Percentiles rank a stretch among this genome's conserved stretches.
Conservation (phyloP, 75 land plant species). For the Picea glauca region DNA sequence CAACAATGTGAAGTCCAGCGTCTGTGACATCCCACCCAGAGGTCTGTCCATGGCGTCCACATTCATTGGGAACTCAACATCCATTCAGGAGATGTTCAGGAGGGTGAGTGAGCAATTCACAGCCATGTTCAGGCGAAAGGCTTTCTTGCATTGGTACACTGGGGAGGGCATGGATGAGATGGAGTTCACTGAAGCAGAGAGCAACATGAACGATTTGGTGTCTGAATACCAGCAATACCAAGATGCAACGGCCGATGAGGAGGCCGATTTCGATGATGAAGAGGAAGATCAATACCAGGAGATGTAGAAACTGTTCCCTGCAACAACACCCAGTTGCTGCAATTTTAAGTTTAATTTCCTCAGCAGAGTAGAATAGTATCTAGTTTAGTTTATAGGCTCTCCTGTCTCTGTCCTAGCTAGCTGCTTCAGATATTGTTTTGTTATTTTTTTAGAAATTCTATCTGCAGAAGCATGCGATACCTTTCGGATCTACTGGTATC, state of each 20-base stretch:
- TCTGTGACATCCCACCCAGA: slow-evolving; percentile 53
- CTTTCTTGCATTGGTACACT: slow-evolving; percentile 59
- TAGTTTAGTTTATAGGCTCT: too few relatives aligned
- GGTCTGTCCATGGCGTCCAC: slow-evolving; percentile 59
- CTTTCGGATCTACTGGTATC: too few relatives aligned
- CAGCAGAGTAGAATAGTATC: too few relatives aligned
- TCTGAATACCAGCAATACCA: slow-evolving; percentile 72
- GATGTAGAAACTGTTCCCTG: slow-evolving; percentile 1
- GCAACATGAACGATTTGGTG: slow-evolving; percentile 62
- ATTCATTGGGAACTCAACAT: slow-evolving; percentile 45
- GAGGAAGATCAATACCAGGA: slow-evolving; percentile 32
- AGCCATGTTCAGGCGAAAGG: slow-evolving; percentile 56
- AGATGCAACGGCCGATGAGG: slow-evolving; percentile 62
- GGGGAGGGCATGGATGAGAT: slow-evolving; percentile 67
- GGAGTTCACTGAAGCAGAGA: slow-evolving; percentile 67
- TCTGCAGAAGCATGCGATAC: too few relatives aligned
- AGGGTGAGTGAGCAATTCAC: slow-evolving; percentile 59
- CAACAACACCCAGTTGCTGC: too few relatives aligned
- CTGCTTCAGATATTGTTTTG: too few relatives aligned
- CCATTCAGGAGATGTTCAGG: slow-evolving; percentile 55
- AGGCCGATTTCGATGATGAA: slow-evolving; percentile 54
- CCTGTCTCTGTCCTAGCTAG: too few relatives aligned
- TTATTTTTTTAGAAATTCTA: too few relatives aligned
- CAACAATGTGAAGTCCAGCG: slow-evolving; percentile 65
- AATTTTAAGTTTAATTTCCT: too few relatives aligned